Percentiles rank a stretch among this genome's conserved stretches.
phyloP scores from a whole-genome alignment of 495 filamentous ascomycete species.

The Lepidopterella palustris region DNA sequence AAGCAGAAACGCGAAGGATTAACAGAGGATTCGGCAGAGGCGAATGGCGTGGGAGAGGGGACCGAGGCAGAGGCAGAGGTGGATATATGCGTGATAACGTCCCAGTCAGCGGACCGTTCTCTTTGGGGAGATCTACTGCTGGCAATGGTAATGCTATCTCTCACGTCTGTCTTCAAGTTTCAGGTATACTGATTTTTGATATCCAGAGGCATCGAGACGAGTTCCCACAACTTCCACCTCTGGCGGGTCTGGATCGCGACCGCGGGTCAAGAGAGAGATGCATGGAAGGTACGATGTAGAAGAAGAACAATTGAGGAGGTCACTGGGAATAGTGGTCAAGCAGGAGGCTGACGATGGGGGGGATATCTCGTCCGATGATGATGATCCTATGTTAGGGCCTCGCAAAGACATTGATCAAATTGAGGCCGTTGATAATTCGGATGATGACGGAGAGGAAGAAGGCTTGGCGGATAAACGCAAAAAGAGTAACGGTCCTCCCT shows the following conservation, averaged over 20 bases:
- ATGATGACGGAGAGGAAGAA: constrained; percentile 29
- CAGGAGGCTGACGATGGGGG: constrained; percentile 29
- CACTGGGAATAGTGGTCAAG: constrained; percentile 15
- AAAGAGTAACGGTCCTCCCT: background rate
- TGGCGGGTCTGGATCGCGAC: constrained; percentile 8
- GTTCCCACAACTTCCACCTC: background rate
- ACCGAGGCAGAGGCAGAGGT: constrained; percentile 14
- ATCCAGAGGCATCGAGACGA: constrained; percentile 1
- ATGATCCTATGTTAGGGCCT: constrained; percentile 23
- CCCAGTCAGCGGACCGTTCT: constrained; percentile 31
- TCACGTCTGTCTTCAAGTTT: background rate
- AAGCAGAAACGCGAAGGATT: background rate
- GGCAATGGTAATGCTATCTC: too few relatives aligned
- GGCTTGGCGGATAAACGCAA: constrained; percentile 1
- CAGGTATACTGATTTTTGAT: constrained; percentile 3
- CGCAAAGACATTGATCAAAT: constrained; percentile 30
- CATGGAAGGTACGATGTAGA: constrained; percentile 8
- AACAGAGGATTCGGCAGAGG: background rate
- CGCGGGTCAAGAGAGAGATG: constrained; percentile 10
- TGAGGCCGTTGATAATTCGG: constrained; percentile 28
- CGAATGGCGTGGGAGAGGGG: constrained; percentile 13
- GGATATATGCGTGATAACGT: constrained; percentile 12
- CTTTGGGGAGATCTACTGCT: constrained; percentile 16
- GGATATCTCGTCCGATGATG: constrained; percentile 34
- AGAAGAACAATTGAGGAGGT: constrained; percentile 5